Base-by-base conservation (phyloP, 1,284 basidiomycete genomes). In the Limonomyces culmigenus region DNA sequence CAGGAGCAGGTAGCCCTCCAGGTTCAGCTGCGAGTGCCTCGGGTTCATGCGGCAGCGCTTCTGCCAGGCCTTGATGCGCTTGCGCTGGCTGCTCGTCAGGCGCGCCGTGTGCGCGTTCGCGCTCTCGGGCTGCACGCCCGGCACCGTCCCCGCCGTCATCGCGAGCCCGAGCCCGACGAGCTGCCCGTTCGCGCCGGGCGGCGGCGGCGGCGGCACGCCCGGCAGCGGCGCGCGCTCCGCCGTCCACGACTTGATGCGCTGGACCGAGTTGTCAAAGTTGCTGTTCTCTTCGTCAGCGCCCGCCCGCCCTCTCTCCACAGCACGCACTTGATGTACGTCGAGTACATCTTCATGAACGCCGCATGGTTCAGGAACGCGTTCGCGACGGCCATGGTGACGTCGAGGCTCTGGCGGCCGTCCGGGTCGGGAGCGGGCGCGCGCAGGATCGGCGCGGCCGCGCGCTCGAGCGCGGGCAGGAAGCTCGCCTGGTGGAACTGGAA, bases 301-400 rank as follows among this genome's bases (percentile, higher is more conserved):
- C n/a, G n/a, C n/a, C n/a, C n/a, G n/a, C n/a, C n/a, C n/a, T n/a
- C n/a, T n/a, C n/a, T n/a, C n/a, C n/a, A n/a, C n/a, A n/a, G n/a
- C n/a, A n/a, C n/a, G n/a, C n/a, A 87, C 83, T 92, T 95, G 65
- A 93, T 93, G 54, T 93, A 96, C 29, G 81, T 84, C 34, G 87
- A 91, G 56, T 96, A 96, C 78, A 96, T 89, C 59, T 70, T 87
- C 85, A 96, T 87, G 63, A 93, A 93, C 5, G 89, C 87, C 29
- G 87, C 86, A 54, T 96, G 89, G 34, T 77, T 83, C 42, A 81
- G 62, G 56, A 98, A 99, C 29, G 86, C 89, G 42, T 80, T 73
- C 5, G 88, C 92, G 23, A 98, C 78, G 19, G 73, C 69, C 42
- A 74, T 83, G 0, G 87, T 88, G 6, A 86, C 80, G 16, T 60